Percentiles rank a stretch among this genome's conserved stretches.
phyloP scores from a whole-genome alignment of 2,329 filamentous ascomycete species.

The Mycocentrospora acerina region DNA sequence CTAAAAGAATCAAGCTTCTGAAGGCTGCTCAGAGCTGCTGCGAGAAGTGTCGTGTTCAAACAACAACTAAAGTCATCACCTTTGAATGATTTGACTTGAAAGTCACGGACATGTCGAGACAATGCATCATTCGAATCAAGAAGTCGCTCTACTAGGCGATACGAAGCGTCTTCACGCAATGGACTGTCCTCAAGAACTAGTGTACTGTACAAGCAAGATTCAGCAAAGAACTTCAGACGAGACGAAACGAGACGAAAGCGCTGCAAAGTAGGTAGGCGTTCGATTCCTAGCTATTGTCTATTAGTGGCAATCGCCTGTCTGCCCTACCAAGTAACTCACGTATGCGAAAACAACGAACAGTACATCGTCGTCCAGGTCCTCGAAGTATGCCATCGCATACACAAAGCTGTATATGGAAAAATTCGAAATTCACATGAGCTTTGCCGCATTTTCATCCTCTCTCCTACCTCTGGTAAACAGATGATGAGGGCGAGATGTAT shows the following conservation, averaged over 20 bases:
- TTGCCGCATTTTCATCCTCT: no score
- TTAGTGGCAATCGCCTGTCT: constrained; percentile 7
- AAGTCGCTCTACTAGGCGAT: constrained; percentile 13
- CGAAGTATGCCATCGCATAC: constrained; percentile 9
- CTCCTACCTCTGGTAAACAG: constrained; percentile 1
- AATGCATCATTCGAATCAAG: constrained; percentile 9
- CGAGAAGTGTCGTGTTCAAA: constrained; percentile 12
- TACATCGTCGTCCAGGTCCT: constrained; percentile 17
- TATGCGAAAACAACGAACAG: constrained; percentile 15
- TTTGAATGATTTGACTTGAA: constrained; percentile 14
- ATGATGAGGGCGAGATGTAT: background rate
- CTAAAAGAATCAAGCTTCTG: constrained; percentile 12
- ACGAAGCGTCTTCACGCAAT: constrained; percentile 10
- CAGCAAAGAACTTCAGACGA: constrained; percentile 14
- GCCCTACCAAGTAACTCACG: constrained; percentile 8
- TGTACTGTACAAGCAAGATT: constrained; percentile 12
- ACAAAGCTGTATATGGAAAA: background rate
- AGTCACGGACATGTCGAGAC: constrained; percentile 10
- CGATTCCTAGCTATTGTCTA: constrained; percentile 5
- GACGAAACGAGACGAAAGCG: constrained; percentile 9
- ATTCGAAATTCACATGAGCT: no score
- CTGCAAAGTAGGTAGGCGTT: constrained; percentile 6
- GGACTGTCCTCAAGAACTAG: constrained; percentile 13
- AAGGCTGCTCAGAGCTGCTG: constrained; percentile 7
- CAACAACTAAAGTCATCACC: constrained; percentile 19